Evolutionary conservation across 2,329 filamentous ascomycete genomes (phyloP).

Genomic region (Diaporthe sp.): DNA sequence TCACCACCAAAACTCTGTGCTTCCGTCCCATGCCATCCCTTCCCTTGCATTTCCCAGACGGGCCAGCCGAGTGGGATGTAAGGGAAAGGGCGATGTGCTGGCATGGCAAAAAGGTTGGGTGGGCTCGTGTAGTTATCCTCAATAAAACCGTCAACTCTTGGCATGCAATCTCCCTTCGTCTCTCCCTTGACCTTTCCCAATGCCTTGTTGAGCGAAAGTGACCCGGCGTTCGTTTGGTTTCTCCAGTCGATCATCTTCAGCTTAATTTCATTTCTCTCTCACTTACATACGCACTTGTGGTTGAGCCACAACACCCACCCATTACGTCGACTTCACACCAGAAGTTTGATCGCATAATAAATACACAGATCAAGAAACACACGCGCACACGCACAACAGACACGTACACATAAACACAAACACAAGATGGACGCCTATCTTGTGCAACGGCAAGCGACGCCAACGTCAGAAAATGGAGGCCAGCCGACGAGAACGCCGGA

Average conservation of each 20-base stretch:
- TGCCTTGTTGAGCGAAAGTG: background rate
- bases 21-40: slow-evolving; percentile 11
- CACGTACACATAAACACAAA: background rate
- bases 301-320: slow-evolving; percentile 19
- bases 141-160: slow-evolving; percentile 34
- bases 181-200: slow-evolving; percentile 18
- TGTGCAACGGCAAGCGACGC: slow-evolving; percentile 34
- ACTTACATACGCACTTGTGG: slow-evolving; percentile 18
- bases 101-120: background rate
- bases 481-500: slow-evolving; percentile 38
- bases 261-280: slow-evolving; percentile 2
- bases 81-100: slow-evolving; percentile 30
- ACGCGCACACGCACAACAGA: background rate
- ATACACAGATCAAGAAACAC: background rate
- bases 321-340: background rate
- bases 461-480: slow-evolving; percentile 3
- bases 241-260: background rate
- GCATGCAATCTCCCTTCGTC: slow-evolving; percentile 27
- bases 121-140: slow-evolving; percentile 22
- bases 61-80: background rate
- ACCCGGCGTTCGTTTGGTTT: slow-evolving; percentile 20
- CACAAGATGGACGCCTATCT: slow-evolving; percentile 32
- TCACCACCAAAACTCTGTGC: slow-evolving; percentile 11
- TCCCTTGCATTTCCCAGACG: slow-evolving; percentile 27
- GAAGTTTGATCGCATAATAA: background rate